phyloP scores from a whole-genome alignment of 805 yeast species.

The Teunomyces cretensis region DNA sequence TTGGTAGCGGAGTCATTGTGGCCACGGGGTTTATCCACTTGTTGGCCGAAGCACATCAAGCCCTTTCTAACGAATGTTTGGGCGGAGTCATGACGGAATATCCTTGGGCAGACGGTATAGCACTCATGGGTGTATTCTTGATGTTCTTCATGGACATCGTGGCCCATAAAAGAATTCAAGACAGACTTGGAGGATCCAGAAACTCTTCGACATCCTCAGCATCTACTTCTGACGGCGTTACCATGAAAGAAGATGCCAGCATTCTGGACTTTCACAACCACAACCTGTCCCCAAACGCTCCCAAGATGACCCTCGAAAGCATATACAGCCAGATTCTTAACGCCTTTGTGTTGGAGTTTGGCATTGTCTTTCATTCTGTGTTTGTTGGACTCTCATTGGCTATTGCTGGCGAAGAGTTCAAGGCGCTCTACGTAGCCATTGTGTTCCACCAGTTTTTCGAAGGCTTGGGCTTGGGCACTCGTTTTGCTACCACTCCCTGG shows the following conservation, averaged over 20 bases:
- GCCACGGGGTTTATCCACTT: conserved; percentile 38
- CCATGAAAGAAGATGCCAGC: neutral
- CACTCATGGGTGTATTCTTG: conserved; percentile 28
- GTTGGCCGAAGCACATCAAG: conserved; percentile 28
- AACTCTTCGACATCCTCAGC: too few species aligned
- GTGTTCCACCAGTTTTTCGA: conserved; percentile 34
- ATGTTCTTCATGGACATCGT: conserved; percentile 32
- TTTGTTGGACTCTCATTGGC: conserved; percentile 34
- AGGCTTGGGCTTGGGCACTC: conserved; percentile 32
- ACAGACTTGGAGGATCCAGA: neutral
- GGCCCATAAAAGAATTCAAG: conserved; percentile 17
- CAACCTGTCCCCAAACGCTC: too few species aligned
- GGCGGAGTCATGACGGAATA: conserved; percentile 26
- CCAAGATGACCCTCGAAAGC: conserved; percentile 1
- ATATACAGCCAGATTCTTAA: conserved; percentile 53
- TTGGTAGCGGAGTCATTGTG: conserved; percentile 37
- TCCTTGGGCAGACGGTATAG: conserved; percentile 34
- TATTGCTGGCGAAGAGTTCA: conserved; percentile 31
- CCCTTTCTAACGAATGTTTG: conserved; percentile 27
- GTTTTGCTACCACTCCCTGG: conserved; percentile 29
- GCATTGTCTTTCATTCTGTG: conserved; percentile 34
- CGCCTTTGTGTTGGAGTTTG: conserved; percentile 41
- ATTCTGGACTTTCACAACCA: neutral
- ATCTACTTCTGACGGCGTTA: too few species aligned
- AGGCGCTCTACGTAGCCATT: conserved; percentile 26